Percentiles rank a stretch among this genome's conserved stretches.
Evolutionary conservation across 805 yeast species (phyloP).

Genomic region (Metschnikowia drakensbergensis): DNA sequence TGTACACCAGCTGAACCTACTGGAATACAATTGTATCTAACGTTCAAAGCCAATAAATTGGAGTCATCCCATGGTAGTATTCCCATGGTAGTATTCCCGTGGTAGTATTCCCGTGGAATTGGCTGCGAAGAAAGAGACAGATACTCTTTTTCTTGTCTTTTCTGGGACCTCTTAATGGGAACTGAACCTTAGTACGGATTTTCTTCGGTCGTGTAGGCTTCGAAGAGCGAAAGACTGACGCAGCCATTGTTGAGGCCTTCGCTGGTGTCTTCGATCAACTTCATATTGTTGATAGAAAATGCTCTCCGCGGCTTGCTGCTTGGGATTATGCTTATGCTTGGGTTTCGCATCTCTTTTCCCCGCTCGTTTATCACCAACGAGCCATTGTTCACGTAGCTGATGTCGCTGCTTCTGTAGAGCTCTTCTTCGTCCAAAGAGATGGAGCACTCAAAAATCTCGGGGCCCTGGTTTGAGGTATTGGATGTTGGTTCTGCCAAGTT

Average conservation of each 20-base stretch:
- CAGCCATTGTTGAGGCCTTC: conserved; percentile 41
- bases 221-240: conserved; percentile 38
- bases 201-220: conserved; percentile 40
- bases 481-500: conserved; percentile 29
- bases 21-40: too few species aligned
- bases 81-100: background rate
- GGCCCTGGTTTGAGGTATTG: conserved; percentile 20
- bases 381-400: conserved; percentile 27
- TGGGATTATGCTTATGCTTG: conserved; percentile 10
- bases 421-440: conserved; percentile 30
- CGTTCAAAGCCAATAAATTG: too few species aligned
- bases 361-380: conserved; percentile 20
- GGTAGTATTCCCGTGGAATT: too few species aligned
- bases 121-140: too few species aligned
- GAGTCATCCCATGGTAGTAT: too few species aligned
- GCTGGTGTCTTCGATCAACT: conserved; percentile 35
- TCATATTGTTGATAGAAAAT: conserved; percentile 34
- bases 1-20: too few species aligned
- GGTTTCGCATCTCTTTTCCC: conserved; percentile 9
- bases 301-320: conserved; percentile 13
- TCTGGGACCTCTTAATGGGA: background rate
- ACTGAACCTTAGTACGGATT: conserved; percentile 24
- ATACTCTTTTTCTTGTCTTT: background rate
- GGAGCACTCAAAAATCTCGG: conserved; percentile 6
- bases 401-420: conserved; percentile 29